Evolutionary conservation across 2,329 filamentous ascomycete genomes (phyloP), one percentile per base, ranked within the genome.

Genomic region (Chalara sp.): DNA sequence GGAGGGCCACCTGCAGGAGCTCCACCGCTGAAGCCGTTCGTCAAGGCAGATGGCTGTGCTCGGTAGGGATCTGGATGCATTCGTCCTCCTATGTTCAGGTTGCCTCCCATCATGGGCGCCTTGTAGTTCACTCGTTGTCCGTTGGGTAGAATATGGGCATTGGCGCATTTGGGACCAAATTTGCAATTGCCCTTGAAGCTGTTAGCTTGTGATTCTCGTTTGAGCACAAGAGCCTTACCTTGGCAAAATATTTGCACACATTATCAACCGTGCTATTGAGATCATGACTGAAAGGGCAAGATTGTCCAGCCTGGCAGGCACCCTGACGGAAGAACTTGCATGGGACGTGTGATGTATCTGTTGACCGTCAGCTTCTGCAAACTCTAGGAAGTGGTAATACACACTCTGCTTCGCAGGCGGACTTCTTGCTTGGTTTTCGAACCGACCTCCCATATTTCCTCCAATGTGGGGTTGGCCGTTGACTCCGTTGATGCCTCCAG

Each of bases 301-400:
- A 89, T 68, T 87, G 88, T 61, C 93, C 93, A 52, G 93, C 93
- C 78, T 97, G 92, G 70, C 93, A 99, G 63, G 89, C 84, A 68
- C 92, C 91, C 74, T 96, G 89, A 49, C 90, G 85, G 72, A 93
- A 99, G 86, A 99, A 99, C 78, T 97, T 97, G 86, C 93, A 99
- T 39, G 93, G 93, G 43, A 99, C 93, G 74, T 97, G 93, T 55
- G 91, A 87, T 13, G 93, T 96, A 70, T 96, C 92, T 96, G 57
- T 44, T 51, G 47, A 31, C 41, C 37, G 52, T 58, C 35, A 59
- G 52, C 45, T 53, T 44, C 10, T 46, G 8, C 30, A 30, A 40
- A n/a, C 35, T 10, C 35, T 37, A 37, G 35, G 35, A 10, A 37
- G 41, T 29, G 21, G 21, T 8, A 33, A 50, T n/a, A 57, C 44